These are phyloP conservation scores for Corylus avellana DNA, from an alignment of 306 rosid genomes.

Conservation along the genomic window DNA sequence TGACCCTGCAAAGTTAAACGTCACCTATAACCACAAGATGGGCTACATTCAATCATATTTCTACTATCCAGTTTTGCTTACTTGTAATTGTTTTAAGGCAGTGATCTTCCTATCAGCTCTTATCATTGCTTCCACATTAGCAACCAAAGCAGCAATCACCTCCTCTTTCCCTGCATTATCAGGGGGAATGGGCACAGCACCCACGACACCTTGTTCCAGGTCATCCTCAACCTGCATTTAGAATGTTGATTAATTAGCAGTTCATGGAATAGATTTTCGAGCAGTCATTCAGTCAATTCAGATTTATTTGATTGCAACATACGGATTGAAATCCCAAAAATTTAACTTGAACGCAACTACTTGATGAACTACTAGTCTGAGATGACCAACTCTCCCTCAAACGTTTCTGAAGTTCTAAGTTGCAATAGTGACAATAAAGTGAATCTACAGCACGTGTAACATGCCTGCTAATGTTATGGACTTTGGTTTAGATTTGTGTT, in stretches of 20 bases:
- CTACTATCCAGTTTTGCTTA: conserved; percentile 31
- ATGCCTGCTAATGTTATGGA: neutral
- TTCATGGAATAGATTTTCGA: neutral
- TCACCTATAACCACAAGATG: conserved; percentile 30
- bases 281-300: conserved; percentile 13
- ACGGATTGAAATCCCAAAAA: neutral
- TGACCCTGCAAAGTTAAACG: conserved; percentile 68
- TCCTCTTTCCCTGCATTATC: conserved; percentile 75
- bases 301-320: conserved; percentile 13
- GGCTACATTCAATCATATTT: conserved; percentile 14
- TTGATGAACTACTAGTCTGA: neutral
- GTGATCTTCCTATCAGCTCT: conserved; percentile 94
- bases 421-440: neutral
- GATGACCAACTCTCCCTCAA: neutral
- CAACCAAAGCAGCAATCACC: conserved; percentile 77
- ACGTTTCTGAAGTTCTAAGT: neutral
- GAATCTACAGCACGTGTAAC: neutral
- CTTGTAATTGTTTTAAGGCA: conserved; percentile 94
- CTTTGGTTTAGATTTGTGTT: neutral
- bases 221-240: conserved; percentile 75
- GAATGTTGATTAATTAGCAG: neutral
- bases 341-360: neutral
- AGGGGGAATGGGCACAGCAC: conserved; percentile 81
- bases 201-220: conserved; percentile 67
- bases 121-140: conserved; percentile 87